Evolutionary conservation across 2,329 filamentous ascomycete genomes (phyloP).

Genomic region (Epichloe festucae): DNA sequence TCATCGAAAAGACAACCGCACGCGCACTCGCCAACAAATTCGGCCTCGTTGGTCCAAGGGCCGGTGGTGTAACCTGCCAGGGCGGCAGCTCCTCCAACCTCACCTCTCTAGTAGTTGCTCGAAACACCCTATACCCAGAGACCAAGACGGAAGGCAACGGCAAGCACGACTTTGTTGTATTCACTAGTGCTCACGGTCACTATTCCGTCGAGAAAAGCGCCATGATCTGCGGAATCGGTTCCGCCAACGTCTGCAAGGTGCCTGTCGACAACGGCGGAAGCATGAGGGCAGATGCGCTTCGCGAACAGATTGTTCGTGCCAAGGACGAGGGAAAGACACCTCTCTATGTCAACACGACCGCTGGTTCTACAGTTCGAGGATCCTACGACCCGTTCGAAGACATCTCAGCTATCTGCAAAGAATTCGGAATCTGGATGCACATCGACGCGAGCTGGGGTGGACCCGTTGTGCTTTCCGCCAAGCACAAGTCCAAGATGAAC

Average conservation of each 20-base stretch:
- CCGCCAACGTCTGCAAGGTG: constrained; percentile 57
- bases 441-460: constrained; percentile 90
- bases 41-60: constrained; percentile 56
- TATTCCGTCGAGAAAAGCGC: constrained; percentile 93
- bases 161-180: constrained; percentile 57
- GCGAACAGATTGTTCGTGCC: constrained; percentile 47
- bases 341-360: constrained; percentile 90
- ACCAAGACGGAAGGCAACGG: constrained; percentile 64
- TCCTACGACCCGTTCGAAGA: constrained; percentile 70
- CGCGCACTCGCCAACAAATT: constrained; percentile 62
- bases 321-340: constrained; percentile 61
- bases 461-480: constrained; percentile 61
- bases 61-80: constrained; percentile 65
- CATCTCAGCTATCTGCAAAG: constrained; percentile 57
- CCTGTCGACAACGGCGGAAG: constrained; percentile 59
- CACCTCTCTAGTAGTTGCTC: constrained; percentile 73
- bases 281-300: constrained; percentile 57
- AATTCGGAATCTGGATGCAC: constrained; percentile 76
- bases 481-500: constrained; percentile 48
- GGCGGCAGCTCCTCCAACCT: constrained; percentile 78
- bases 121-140: constrained; percentile 71
- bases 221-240: constrained; percentile 78
- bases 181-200: constrained; percentile 83
- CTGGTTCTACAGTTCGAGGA: constrained; percentile 85
- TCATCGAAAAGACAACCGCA: constrained; percentile 78